These are phyloP conservation scores for Claviceps spartinae DNA, from an alignment of 2,329 filamentous ascomycete species.

Conservation along the genomic window DNA sequence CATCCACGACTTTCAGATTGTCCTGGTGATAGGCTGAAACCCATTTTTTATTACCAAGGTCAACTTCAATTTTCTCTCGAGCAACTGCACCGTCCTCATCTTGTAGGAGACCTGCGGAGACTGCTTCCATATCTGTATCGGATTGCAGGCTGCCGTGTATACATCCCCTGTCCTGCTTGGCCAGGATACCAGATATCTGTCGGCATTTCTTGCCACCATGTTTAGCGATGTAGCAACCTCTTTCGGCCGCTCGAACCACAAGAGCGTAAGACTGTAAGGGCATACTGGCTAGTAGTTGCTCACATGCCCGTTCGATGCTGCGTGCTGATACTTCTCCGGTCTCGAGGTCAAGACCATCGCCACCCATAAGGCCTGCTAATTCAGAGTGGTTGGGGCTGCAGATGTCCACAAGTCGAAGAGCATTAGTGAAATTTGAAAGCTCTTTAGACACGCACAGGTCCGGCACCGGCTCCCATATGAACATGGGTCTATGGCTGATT, in stretches of 20 bases:
- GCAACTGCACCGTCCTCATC: constrained; percentile 38
- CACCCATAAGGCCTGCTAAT: constrained; percentile 72
- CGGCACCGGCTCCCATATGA: constrained; percentile 93
- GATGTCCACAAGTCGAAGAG: constrained; percentile 46
- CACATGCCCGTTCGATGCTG: constrained; percentile 44
- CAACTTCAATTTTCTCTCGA: constrained; percentile 45
- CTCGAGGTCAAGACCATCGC: constrained; percentile 36
- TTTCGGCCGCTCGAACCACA: constrained; percentile 57
- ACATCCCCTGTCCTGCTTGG: constrained; percentile 25
- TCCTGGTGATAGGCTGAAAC: constrained; percentile 60
- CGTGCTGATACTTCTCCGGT: constrained; percentile 39
- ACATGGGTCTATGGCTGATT: constrained; percentile 45
- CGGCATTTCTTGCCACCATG: constrained; percentile 36
- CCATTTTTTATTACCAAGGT: constrained; percentile 57
- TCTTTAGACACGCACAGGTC: constrained; percentile 67
- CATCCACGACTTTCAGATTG: constrained; percentile 57
- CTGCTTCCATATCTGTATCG: constrained; percentile 49
- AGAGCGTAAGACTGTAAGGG: constrained; percentile 51
- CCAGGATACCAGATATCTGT: background rate
- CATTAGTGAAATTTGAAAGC: constrained; percentile 50
- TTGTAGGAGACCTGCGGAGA: constrained; percentile 45
- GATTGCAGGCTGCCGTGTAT: constrained; percentile 38
- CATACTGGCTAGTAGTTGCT: constrained; percentile 50
- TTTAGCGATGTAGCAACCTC: constrained; percentile 53
- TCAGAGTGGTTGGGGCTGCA: constrained; percentile 78